These are phyloP conservation scores for Hypoxylon subgilvum DNA, from an alignment of 495 filamentous ascomycete species.

Conservation along the genomic window DNA sequence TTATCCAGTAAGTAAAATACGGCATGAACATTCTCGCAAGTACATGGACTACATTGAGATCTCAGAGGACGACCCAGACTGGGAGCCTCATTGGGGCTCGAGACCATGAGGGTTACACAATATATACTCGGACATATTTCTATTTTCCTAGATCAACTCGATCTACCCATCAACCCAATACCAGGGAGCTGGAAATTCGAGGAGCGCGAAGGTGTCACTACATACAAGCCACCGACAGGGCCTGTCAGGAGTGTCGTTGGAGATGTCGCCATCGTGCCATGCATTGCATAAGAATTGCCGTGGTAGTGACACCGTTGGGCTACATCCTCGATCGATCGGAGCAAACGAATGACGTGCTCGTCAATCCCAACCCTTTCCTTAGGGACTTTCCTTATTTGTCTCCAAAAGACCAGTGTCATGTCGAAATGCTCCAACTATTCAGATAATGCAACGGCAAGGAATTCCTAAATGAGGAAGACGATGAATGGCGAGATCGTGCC, in stretches of 20 bases:
- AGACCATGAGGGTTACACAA: too few relatives aligned
- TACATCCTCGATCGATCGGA: slow-evolving; percentile 20
- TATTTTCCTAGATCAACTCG: too few relatives aligned
- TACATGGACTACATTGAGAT: too few relatives aligned
- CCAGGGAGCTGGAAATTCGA: too few relatives aligned
- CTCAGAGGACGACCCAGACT: too few relatives aligned
- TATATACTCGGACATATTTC: too few relatives aligned
- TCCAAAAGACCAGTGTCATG: background rate
- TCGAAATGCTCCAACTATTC: background rate
- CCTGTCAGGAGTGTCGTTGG: background rate
- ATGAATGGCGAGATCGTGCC: slow-evolving; percentile 23
- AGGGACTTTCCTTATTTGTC: slow-evolving; percentile 8
- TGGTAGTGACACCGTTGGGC: slow-evolving; percentile 5
- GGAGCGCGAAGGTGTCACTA: slow-evolving; percentile 13
- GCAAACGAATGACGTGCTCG: slow-evolving; percentile 18
- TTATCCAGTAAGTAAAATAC: too few relatives aligned
- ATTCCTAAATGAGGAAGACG: slow-evolving; percentile 18
- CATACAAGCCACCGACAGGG: background rate
- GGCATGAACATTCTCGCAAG: too few relatives aligned
- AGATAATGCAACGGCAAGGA: slow-evolving; percentile 8
- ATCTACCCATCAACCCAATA: too few relatives aligned
- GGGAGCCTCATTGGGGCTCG: too few relatives aligned
- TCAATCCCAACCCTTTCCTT: background rate
- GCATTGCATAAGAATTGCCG: slow-evolving; percentile 3
- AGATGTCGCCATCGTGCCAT: slow-evolving; percentile 12